Conservation (phyloP, 768 basidiomycete genomes). For the Chalciporus chontae region DNA sequence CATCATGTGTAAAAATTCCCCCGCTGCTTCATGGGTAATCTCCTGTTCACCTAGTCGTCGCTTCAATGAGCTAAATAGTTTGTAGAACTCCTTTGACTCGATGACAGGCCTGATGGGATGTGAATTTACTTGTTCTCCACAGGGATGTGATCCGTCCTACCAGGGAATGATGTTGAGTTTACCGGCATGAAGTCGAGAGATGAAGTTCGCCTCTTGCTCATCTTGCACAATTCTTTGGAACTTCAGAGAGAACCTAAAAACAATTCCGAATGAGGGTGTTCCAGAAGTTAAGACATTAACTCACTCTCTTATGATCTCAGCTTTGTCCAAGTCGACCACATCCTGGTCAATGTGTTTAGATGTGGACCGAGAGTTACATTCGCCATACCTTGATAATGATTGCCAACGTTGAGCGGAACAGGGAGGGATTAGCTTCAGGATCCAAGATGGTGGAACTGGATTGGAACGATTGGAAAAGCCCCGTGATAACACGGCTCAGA, state of each 20-base stretch:
- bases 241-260: slow-evolving; percentile 49
- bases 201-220: slow-evolving; percentile 61
- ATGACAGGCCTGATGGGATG: slow-evolving; percentile 46
- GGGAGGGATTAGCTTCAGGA: slow-evolving; percentile 51
- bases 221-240: slow-evolving; percentile 59
- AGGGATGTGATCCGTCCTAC: slow-evolving; percentile 19
- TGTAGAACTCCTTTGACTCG: slow-evolving; percentile 58
- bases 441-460: slow-evolving; percentile 56
- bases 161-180: slow-evolving; percentile 58
- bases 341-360: slow-evolving; percentile 39
- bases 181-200: slow-evolving; percentile 55
- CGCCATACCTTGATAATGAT: slow-evolving; percentile 58
- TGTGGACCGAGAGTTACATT: not conserved
- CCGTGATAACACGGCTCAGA: slow-evolving; percentile 56
- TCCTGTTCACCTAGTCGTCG: slow-evolving; percentile 44
- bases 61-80: slow-evolving; percentile 47
- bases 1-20: slow-evolving; percentile 52
- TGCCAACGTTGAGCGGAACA: slow-evolving; percentile 56
- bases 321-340: slow-evolving; percentile 59
- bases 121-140: not conserved
- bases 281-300: slow-evolving; percentile 8
- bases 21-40: slow-evolving; percentile 47
- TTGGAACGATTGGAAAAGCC: slow-evolving; percentile 61
- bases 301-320: slow-evolving; percentile 56
- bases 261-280: not conserved